Base-by-base conservation (phyloP, 495 filamentous ascomycete species). In the Penicillium crystallinum region DNA sequence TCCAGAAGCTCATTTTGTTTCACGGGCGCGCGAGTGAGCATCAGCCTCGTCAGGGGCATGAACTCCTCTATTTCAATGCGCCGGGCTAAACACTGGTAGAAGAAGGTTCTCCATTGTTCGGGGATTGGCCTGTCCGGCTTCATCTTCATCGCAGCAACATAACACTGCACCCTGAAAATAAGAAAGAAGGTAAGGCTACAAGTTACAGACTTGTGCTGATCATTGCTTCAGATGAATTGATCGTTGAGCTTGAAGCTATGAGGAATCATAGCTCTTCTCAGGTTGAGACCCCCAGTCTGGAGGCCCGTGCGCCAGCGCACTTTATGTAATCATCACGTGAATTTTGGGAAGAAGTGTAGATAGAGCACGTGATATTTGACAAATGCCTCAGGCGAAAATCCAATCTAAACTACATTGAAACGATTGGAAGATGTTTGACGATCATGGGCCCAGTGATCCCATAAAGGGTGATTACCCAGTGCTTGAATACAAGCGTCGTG, bases 1-100 rank as follows among this genome's bases (percentile, higher is more conserved):
- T 85, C 79, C 50, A 86, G 76, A 37, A 89, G 71, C 39, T 72
- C 49, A 12, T 56, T 39, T 44, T 73, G 68, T 6, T 65, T 54
- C 9, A 77, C 51, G 1, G 69, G 69, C 11, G 44, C 55, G 33
- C 66, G 67, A 12, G 53, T 33, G 2, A 65, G 58, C 34, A 77
- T 63, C 30, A 75, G 52, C 25, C 62, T 65, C 11, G 63, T 65
- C 10, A 77, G 55, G 40, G 66, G 57, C 39, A 59, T 68, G 64
- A 77, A 77, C 30, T 74, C 70, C 14, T 66, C 62, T 11, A 70
- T 69, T 53, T 74, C 72, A 46, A 75, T 68, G 23, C 74, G 72
- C 57, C 68, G 68, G 57, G 65, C 58, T 50, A 77, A 55, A 59
- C 74, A 74, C 55, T 62, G 66, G 37, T 66, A 61, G 66, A 77